Evolutionary conservation across 208 protist species (phyloP), one percentile per base, ranked within the genome.

Genomic region (Dictyostelium gargantuum): DNA sequence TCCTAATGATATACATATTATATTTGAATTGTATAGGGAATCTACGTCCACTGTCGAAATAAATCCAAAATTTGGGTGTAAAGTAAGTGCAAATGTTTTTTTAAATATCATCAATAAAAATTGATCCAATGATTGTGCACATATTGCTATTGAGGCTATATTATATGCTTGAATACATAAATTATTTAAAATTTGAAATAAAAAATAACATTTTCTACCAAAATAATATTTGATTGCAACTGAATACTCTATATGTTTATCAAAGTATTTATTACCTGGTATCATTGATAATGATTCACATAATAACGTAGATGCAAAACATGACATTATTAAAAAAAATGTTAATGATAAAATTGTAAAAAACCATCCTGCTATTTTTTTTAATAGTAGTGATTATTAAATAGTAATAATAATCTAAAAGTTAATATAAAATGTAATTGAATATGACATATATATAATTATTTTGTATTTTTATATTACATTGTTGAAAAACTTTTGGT

Each of bases 151-250:
- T 1, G 40, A 61, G 8, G 84, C 66, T 21, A 91, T 82, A 79
- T 91, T 91, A 42, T 82, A 82, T 11, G 42, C 48, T 56, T 91
- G 84, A 29, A 91, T 68, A 74, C 75, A 91, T 17, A 91, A 17
- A 50, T 91, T 91, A 58, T 82, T 80, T 52, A 91, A 29, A 21
- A 91, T 73, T 82, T 91, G 84, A 56, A 91, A 91, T 8, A 77
- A 9, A 11, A 80, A 80, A 66, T 91, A 66, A 17, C 8, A 19
- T 29, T 56, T 72, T 13, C 19, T 80, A 23, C 84, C 84, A 66
- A 91, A 91, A 44, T 50, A 91, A 35, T 91, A 82, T 44, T 73
- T 68, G 3, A 91, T 44, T 23, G 68, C 84, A 5, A 73, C 76
- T 40, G 38, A 54, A 68, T 91, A 91, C 32, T 91, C 84, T 9